These are phyloP conservation scores for Trichocladium uniseriatum DNA, from an alignment of 495 filamentous ascomycete genomes.

Conservation along the genomic window DNA sequence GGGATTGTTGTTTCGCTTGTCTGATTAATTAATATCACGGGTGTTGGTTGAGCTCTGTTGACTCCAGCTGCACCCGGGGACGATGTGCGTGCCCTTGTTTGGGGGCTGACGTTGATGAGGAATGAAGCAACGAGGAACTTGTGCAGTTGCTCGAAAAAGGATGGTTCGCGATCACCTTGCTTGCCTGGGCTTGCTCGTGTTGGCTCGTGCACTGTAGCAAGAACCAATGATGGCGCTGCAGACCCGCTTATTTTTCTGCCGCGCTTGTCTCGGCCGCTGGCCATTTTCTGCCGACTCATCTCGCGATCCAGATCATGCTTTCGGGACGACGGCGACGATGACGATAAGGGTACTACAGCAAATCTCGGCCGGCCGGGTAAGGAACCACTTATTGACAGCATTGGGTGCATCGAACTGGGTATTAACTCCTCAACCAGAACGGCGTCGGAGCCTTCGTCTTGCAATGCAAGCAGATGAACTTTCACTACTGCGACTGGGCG, in stretches of 20 bases:
- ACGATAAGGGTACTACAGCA: slow-evolving; percentile 52
- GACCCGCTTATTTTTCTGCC: slow-evolving; percentile 11
- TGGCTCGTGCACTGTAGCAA: not conserved
- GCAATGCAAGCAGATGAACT: slow-evolving; percentile 89
- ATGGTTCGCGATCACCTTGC: not conserved
- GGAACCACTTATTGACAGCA: slow-evolving; percentile 1
- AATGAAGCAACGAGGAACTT: not conserved
- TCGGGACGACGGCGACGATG: slow-evolving; percentile 44
- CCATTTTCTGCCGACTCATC: slow-evolving; percentile 12
- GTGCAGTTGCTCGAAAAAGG: not conserved
- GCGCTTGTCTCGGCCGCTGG: not conserved
- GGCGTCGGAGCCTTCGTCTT: slow-evolving; percentile 94
- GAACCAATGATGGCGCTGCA: not conserved
- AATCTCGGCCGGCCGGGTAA: slow-evolving; percentile 54
- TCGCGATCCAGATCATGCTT: slow-evolving; percentile 15
- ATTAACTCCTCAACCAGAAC: slow-evolving; percentile 49
- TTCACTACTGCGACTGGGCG: slow-evolving; percentile 93
- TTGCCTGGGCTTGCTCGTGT: not conserved
- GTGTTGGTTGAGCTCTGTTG: too few species aligned
- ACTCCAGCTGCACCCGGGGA: not conserved
- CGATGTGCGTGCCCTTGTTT: not conserved
- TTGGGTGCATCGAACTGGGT: too few species aligned
- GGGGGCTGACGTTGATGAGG: not conserved
- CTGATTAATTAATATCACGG: too few species aligned
- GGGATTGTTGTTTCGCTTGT: not conserved